Evolutionary conservation across 129 eudicot genomes (phyloP).

Genomic region (Chrysanthemum makinoi): DNA sequence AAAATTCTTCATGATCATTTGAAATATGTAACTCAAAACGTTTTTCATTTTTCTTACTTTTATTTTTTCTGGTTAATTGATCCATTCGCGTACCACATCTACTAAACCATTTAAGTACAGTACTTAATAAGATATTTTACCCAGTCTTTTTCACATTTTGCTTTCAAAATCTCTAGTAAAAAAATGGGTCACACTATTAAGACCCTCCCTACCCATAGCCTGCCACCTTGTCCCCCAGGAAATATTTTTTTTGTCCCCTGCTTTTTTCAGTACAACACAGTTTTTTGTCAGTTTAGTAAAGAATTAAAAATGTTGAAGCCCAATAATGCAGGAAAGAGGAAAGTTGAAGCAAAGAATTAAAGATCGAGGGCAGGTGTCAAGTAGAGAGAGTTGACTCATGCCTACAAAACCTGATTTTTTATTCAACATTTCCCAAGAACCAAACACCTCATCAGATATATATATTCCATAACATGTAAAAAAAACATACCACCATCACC

Average conservation of each 20-base stretch:
- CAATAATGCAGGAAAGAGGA: slow-evolving; percentile 37
- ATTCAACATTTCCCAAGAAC: slow-evolving; percentile 20
- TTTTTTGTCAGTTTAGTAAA: too few species aligned
- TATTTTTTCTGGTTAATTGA: too few species aligned
- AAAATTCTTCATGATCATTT: too few species aligned
- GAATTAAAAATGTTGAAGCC: slow-evolving; percentile 19
- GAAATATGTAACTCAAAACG: too few species aligned
- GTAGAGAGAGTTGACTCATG: slow-evolving; percentile 34
- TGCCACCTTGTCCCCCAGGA: too few species aligned
- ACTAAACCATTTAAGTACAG: too few species aligned
- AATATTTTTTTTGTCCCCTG: too few species aligned
- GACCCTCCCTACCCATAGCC: too few species aligned
- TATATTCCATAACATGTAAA: slow-evolving; percentile 3
- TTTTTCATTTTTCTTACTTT: too few species aligned
- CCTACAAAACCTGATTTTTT: slow-evolving; percentile 22
- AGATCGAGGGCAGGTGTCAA: slow-evolving; percentile 39
- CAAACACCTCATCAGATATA: slow-evolving; percentile 34
- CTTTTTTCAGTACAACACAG: too few species aligned
- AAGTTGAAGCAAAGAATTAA: slow-evolving; percentile 29
- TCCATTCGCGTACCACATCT: too few species aligned
- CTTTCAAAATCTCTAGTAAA: neutral
- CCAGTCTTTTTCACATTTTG: neutral
- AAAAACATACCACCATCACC: neutral
- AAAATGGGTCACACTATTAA: too few species aligned
- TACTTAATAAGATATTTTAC: neutral